Evolutionary conservation across 768 basidiomycete genomes (phyloP).

Genomic region (Tylopilus plumbeoviolaceoides): DNA sequence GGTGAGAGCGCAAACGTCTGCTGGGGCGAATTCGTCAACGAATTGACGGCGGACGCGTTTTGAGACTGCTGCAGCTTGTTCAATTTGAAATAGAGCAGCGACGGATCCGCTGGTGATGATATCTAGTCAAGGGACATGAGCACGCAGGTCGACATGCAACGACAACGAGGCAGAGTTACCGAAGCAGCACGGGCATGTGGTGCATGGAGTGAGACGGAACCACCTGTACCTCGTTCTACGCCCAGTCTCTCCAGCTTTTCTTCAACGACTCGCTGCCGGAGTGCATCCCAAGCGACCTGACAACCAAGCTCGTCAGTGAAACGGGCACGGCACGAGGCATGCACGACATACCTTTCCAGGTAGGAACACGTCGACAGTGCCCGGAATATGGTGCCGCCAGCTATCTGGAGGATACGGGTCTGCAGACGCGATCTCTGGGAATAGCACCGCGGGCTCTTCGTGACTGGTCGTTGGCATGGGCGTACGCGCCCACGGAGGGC

Average conservation of each 20-base stretch:
- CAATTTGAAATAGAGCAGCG: conserved; percentile 73
- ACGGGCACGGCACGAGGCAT: conserved; percentile 5
- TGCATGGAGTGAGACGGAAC: conserved; percentile 57
- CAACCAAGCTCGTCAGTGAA: conserved; percentile 3
- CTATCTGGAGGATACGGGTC: conserved; percentile 64
- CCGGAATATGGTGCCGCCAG: conserved; percentile 55
- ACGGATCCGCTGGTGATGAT: conserved; percentile 88
- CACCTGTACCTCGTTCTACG: conserved; percentile 58
- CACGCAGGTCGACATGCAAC: conserved; percentile 14
- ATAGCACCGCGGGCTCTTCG: conserved; percentile 21
- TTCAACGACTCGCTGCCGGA: conserved; percentile 71
- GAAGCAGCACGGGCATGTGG: conserved; percentile 83
- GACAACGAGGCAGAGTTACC: conserved; percentile 43
- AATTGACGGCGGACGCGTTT: conserved; percentile 44
- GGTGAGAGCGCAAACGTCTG: conserved; percentile 50
- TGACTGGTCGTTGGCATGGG: conserved; percentile 43
- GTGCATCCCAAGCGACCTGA: conserved; percentile 70
- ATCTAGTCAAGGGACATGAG: conserved; percentile 45
- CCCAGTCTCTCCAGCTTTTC: conserved; percentile 79
- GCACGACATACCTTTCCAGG: conserved; percentile 63
- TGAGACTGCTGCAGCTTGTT: conserved; percentile 81
- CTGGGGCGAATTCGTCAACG: conserved; percentile 63
- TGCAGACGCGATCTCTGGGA: conserved; percentile 40
- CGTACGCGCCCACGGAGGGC: conserved; percentile 58
- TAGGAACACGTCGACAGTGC: conserved; percentile 74